Evolutionary conservation across 2,329 filamentous ascomycete species (phyloP).

Genomic region (Diaporthe destruens): DNA sequence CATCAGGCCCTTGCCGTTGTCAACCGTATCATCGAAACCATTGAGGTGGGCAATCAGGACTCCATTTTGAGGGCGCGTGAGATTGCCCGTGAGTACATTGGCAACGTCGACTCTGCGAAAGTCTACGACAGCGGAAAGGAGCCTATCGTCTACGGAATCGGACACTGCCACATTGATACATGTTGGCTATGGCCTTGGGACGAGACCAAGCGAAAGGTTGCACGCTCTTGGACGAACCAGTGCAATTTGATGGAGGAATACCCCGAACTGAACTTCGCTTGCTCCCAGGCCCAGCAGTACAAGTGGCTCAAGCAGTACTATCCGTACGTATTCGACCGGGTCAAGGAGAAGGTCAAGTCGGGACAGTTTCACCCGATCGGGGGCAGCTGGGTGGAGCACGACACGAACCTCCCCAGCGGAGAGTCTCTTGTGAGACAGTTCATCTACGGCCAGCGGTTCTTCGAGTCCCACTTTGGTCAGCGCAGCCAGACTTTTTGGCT

Average conservation of each 20-base stretch:
- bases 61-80: slow-evolving; percentile 84
- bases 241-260: slow-evolving; percentile 96
- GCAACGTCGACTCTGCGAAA: slow-evolving; percentile 83
- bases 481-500: slow-evolving; percentile 96
- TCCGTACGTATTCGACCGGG: slow-evolving; percentile 87
- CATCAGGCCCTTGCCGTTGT: slow-evolving; percentile 86
- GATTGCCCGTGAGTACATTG: slow-evolving; percentile 86
- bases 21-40: slow-evolving; percentile 91
- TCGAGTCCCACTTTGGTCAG: slow-evolving; percentile 91
- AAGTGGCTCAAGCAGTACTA: slow-evolving; percentile 96
- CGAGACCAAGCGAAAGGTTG: slow-evolving; percentile 97
- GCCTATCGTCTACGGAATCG: slow-evolving; percentile 87
- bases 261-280: slow-evolving; percentile 91
- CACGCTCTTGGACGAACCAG: slow-evolving; percentile 95
- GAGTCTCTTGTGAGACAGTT: slow-evolving; percentile 96
- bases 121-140: slow-evolving; percentile 84
- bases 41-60: slow-evolving; percentile 82
- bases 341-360: slow-evolving; percentile 90
- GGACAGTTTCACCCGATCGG: slow-evolving; percentile 95
- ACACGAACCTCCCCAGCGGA: slow-evolving; percentile 96
- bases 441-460: slow-evolving; percentile 94
- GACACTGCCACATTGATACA: slow-evolving; percentile 97
- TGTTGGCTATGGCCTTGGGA: slow-evolving; percentile 99
- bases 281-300: slow-evolving; percentile 96
- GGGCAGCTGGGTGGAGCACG: slow-evolving; percentile 98